Evolutionary conservation across 345 rosid species (phyloP), one percentile per base, ranked within the genome.

Genomic region (Chamaenerion angustifolium): DNA sequence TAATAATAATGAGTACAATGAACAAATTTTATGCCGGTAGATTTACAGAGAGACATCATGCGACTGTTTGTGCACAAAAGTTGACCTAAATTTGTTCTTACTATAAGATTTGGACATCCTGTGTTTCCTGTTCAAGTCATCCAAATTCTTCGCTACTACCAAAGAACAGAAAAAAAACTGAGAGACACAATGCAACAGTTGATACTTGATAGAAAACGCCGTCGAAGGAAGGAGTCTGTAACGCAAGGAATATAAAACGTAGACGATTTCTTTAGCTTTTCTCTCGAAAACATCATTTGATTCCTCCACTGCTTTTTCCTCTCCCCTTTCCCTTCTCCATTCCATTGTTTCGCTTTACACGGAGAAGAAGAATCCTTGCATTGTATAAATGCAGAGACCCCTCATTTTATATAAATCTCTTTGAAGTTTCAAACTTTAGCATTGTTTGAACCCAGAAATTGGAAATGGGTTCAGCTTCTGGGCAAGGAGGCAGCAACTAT

Each of bases 391-490:
- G 19, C 25, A 17, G 27, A 47, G 25, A 47, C 50, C 50, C 42
- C 9, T 12, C 35, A 12, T 6, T 49, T 6, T 49, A 15, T 31
- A 40, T 7, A 31, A 31, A 31, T 31, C 37, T 7, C 37, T 31
- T 5, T 31, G 5, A 31, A 31, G 37, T 31, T 31, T 31, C 8
- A 31, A 31, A 31, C 37, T 31, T 31, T 31, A 31, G 37, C 37
- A 31, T 31, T 31, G 10, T 4, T 7, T 31, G 37, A 31, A 31
- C 37, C 10, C 37, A 5, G 37, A 31, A 1, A 56, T 12, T 21
- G 41, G 65, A 16, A 64, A 90, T 90, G 98, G 95, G 95, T 64
- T 78, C 83, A 14, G 76, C 96, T 50, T 79, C 92, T 6, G 88
- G 84, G 17, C 94, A 78, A 35, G 66, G 69, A 54, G 65, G 79